Conservation (phyloP, 768 basidiomycete species). For the Amanita pallidorosea region DNA sequence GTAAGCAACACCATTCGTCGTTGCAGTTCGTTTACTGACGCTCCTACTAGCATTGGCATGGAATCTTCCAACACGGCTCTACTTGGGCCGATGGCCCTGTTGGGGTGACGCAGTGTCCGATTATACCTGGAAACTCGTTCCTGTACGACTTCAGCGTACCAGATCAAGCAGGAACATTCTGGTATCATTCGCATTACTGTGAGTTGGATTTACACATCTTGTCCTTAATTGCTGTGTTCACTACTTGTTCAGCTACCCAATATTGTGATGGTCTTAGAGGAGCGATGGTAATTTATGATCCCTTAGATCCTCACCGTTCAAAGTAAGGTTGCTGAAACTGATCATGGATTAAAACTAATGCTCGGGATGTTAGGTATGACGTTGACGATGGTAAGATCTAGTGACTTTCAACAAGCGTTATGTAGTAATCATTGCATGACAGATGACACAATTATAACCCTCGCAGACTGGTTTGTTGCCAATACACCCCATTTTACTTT, state of each 20-base stretch:
- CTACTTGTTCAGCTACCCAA: constrained; percentile 20
- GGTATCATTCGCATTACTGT: constrained; percentile 22
- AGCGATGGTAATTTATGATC: constrained; percentile 26
- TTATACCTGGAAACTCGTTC: constrained; percentile 25
- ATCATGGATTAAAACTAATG: neutral
- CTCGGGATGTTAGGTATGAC: constrained; percentile 8
- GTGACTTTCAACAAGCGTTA: neutral
- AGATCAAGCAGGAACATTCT: constrained; percentile 34
- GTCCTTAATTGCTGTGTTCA: neutral
- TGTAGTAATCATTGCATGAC: neutral
- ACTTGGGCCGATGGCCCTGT: constrained; percentile 17
- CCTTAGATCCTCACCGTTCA: constrained; percentile 18
- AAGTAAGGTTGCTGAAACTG: constrained; percentile 17
- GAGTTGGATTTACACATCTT: neutral
- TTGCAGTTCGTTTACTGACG: neutral
- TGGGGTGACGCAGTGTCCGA: constrained; percentile 36
- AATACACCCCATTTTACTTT: neutral
- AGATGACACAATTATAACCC: constrained; percentile 32
- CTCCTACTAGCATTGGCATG: constrained; percentile 19
- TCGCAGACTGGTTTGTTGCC: constrained; percentile 25
- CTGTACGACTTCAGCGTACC: constrained; percentile 26
- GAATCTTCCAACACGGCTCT: constrained; percentile 16
- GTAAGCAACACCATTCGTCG: constrained; percentile 6
- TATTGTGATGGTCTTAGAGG: constrained; percentile 38
- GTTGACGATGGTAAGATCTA: constrained; percentile 20